Percentiles rank a stretch among this genome's conserved stretches.
These are phyloP conservation scores for Tricholomella constricta DNA, from an alignment of 768 basidiomycete species.

Conservation along the genomic window DNA sequence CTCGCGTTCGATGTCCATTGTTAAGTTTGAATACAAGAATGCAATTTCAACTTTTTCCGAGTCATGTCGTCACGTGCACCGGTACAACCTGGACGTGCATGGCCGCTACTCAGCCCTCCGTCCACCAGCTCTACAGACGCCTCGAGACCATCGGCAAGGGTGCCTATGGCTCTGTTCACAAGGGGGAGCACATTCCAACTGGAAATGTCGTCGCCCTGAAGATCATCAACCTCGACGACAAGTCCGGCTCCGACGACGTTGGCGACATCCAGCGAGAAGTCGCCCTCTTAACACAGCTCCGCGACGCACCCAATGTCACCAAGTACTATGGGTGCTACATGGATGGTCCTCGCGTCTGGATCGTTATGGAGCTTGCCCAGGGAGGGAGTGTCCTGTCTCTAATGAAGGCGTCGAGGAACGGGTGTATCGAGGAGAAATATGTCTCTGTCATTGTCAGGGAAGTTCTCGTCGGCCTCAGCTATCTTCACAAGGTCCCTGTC, in stretches of 20 bases:
- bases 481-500: slow-evolving; percentile 91
- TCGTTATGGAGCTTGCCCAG: slow-evolving; percentile 96
- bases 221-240: slow-evolving; percentile 91
- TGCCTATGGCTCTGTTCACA: slow-evolving; percentile 95
- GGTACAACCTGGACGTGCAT: slow-evolving; percentile 4
- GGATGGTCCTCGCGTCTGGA: slow-evolving; percentile 96
- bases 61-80: slow-evolving; percentile 15
- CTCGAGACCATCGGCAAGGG: slow-evolving; percentile 95
- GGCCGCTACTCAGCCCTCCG: slow-evolving; percentile 53
- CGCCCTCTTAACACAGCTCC: slow-evolving; percentile 84
- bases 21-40: background rate
- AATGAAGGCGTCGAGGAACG: slow-evolving; percentile 82
- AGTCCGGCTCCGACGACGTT: slow-evolving; percentile 91
- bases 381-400: slow-evolving; percentile 93
- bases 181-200: slow-evolving; percentile 80
- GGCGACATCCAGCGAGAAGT: slow-evolving; percentile 97
- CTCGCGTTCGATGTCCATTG: slow-evolving; percentile 68
- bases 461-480: slow-evolving; percentile 81
- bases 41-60: background rate
- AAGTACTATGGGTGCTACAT: slow-evolving; percentile 97
- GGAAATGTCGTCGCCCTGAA: slow-evolving; percentile 95
- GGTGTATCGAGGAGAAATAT: slow-evolving; percentile 85
- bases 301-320: slow-evolving; percentile 89
- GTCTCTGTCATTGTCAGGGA: slow-evolving; percentile 87
- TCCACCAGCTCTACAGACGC: slow-evolving; percentile 80